These are phyloP conservation scores for Paecilomyces niveus DNA, from an alignment of 2,329 filamentous ascomycete genomes.

Conservation along the genomic window DNA sequence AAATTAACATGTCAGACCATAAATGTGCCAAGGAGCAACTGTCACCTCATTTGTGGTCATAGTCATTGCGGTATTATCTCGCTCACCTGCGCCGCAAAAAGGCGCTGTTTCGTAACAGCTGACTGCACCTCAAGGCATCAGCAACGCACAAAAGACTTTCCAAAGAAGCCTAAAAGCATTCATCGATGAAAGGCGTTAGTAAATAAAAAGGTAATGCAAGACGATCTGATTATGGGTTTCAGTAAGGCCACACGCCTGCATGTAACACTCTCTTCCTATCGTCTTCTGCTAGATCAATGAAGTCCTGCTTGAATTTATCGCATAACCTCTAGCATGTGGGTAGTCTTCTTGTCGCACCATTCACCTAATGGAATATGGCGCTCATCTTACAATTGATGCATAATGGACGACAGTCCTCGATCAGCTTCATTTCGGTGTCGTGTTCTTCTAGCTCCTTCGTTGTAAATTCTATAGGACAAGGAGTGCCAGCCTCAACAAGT, in stretches of 20 bases:
- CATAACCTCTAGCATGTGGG: constrained; percentile 6
- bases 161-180: no score
- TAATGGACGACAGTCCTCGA: constrained; percentile 9
- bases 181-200: no score
- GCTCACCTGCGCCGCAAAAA: no score
- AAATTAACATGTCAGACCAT: no score
- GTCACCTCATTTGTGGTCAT: no score
- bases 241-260: constrained; percentile 11
- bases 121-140: no score
- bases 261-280: constrained; percentile 9
- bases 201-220: no score
- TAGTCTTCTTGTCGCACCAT: constrained; percentile 11
- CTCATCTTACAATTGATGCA: constrained; percentile 10
- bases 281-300: constrained; percentile 9
- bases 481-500: background rate
- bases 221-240: no score
- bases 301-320: constrained; percentile 8
- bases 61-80: no score
- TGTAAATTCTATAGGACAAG: constrained; percentile 8
- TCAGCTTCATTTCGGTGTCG: constrained; percentile 8
- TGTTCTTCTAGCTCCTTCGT: constrained; percentile 8
- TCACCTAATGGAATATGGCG: constrained; percentile 10
- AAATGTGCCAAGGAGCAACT: no score
- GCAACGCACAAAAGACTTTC: no score
- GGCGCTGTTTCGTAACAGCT: no score